A percentile compares a stretch with the other conserved stretches of the same genome.
Conservation (phyloP, 345 rosid species). For the Eucalyptus globulus region DNA sequence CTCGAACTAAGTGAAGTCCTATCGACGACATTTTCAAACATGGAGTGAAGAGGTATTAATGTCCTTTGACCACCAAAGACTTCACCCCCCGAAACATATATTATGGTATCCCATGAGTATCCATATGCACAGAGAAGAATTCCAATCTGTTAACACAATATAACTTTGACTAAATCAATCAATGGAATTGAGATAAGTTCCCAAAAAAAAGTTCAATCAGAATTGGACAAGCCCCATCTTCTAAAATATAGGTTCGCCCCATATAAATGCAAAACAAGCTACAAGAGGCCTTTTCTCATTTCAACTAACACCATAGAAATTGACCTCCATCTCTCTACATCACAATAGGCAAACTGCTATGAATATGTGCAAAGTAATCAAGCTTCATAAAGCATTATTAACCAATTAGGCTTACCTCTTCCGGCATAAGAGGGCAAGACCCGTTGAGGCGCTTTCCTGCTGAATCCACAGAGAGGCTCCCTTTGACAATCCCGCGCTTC, state of each 20-base stretch:
- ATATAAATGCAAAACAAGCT: not conserved
- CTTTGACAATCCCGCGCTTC: slow-evolving; percentile 76
- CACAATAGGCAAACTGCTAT: not conserved
- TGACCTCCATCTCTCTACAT: not conserved
- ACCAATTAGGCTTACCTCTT: slow-evolving; percentile 45
- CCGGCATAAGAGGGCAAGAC: slow-evolving; percentile 85
- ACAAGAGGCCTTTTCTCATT: not conserved
- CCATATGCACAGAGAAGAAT: slow-evolving; percentile 94
- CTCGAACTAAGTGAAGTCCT: slow-evolving; percentile 75
- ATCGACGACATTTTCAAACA: slow-evolving; percentile 89
- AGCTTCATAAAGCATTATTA: not conserved
- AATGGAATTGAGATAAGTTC: not conserved
- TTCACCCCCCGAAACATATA: slow-evolving; percentile 92
- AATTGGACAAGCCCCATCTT: not conserved
- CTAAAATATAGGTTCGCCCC: not conserved
- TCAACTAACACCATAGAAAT: not conserved
- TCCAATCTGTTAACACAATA: slow-evolving; percentile 50
- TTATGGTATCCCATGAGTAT: slow-evolving; percentile 76
- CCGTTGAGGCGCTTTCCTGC: slow-evolving; percentile 53
- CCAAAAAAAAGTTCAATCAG: not conserved
- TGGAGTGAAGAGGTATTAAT: slow-evolving; percentile 73
- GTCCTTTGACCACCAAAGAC: slow-evolving; percentile 95
- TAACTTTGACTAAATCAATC: not conserved
- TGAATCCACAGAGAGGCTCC: slow-evolving; percentile 62
- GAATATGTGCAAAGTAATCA: not conserved